Evolutionary conservation across 768 basidiomycete species (phyloP), one percentile per base, ranked within the genome.

Genomic region (Cantharellus cinnabarinus): DNA sequence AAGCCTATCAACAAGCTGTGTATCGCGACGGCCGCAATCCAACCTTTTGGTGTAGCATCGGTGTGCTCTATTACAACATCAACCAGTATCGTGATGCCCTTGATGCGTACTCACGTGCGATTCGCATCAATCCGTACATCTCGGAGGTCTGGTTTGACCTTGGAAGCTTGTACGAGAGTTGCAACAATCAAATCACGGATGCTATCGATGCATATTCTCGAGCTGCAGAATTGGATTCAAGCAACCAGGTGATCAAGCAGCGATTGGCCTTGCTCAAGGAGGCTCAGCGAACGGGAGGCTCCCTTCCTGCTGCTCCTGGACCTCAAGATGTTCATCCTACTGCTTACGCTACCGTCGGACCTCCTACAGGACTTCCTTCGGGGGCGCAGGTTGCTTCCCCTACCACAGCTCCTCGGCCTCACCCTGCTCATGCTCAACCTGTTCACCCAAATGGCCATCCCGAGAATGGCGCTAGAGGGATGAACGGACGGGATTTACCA

Each of bases 1-100:
- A 99, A 70, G 93, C 93, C 0, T 98, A 98, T 68, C 95, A 99
- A 66, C 95, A 99, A 70, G 94, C 95, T 20, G 91, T 99, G 15
- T 98, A 98, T 71, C 87, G 94, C 58, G 95, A 99, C 66, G 95
- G 94, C 29, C 88, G 91, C 60, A 99, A 98, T 68, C 95, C 95
- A 0, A 97, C 95, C 0, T 99, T 97, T 71, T 98, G 95, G 95
- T 98, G 94, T 69, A 94, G 90, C 34, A 99, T 99, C 66, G 95
- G 95, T 53, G 95, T 99, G 0, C 78, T 99, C 1, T 99, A 99
- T 70, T 99, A 95, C 77, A 93, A 99, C 69, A 97, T 99, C 75
- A 98, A 97, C 71, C 95, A 99, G 68, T 99, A 89, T 74, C 89
- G 93, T 57, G 95, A 99, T 67, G 94, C 94, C 2, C 82, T 99